These are phyloP conservation scores for Cicer pinnatifidum DNA, from an alignment of 306 rosid species.

Conservation along the genomic window DNA sequence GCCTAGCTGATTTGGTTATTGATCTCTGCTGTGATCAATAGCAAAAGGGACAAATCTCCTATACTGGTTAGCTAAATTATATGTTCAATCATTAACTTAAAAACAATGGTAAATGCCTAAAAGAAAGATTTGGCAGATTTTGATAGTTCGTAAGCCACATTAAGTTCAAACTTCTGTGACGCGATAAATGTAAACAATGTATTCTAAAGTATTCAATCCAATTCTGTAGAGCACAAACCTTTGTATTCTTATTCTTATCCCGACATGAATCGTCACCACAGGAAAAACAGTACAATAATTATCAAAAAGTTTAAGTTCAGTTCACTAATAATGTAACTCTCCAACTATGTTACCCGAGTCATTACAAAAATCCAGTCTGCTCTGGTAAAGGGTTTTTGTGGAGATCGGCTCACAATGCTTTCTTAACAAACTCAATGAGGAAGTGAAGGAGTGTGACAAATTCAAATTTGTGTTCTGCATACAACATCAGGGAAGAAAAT, in stretches of 20 bases:
- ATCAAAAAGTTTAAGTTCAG: constrained; percentile 1
- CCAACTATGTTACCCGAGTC: neutral
- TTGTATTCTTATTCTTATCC: constrained; percentile 29
- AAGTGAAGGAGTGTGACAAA: too few relatives aligned
- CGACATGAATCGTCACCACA: constrained; percentile 14
- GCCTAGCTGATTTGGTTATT: constrained; percentile 43
- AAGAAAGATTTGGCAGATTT: constrained; percentile 19
- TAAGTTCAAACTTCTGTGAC: constrained; percentile 26
- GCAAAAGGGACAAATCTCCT: neutral
- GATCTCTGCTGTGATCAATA: neutral
- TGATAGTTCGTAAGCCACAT: constrained; percentile 16
- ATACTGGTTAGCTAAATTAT: constrained; percentile 3
- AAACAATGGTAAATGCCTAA: constrained; percentile 23
- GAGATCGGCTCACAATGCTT: too few relatives aligned
- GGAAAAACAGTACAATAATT: constrained; percentile 9
- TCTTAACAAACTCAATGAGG: too few relatives aligned
- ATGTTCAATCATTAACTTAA: constrained; percentile 29
- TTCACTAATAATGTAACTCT: neutral
- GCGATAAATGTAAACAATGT: constrained; percentile 10
- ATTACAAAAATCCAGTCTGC: neutral
- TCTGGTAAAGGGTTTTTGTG: too few relatives aligned
- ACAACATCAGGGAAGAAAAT: too few relatives aligned
- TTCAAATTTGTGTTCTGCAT: too few relatives aligned
- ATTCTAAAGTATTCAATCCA: constrained; percentile 22
- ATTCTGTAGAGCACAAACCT: constrained; percentile 24